Evolutionary conservation across 2,329 filamentous ascomycete genomes (phyloP).

Genomic region (Trichocomaceae sp.): DNA sequence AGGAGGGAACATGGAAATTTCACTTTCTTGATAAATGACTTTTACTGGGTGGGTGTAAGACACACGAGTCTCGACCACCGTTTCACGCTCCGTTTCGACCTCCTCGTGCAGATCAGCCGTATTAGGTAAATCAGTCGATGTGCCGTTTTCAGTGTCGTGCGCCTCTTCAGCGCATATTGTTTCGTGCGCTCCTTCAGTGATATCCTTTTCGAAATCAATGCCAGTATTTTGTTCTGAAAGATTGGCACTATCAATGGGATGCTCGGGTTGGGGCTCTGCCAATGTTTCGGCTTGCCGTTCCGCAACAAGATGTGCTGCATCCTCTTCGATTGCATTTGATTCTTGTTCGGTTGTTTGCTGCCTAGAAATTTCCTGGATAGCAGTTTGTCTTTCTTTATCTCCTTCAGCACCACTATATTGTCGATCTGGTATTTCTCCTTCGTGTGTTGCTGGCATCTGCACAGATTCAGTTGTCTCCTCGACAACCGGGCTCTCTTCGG

Average conservation of each 20-base stretch:
- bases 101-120: slow-evolving; percentile 16
- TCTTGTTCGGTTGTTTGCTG: not conserved
- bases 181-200: not conserved
- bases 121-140: not conserved
- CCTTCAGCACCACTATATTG: not conserved
- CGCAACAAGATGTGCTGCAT: not conserved
- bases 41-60: slow-evolving; percentile 41
- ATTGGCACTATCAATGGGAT: not conserved
- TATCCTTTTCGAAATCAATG: not conserved
- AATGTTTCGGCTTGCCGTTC: not conserved
- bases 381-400: not conserved
- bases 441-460: not conserved
- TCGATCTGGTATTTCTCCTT: not conserved
- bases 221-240: not conserved
- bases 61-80: slow-evolving; percentile 6
- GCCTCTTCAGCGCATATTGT: not conserved
- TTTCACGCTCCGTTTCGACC: slow-evolving; percentile 9
- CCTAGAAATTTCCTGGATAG: not conserved
- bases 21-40: slow-evolving; percentile 49
- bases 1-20: slow-evolving; percentile 55
- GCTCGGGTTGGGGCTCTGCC: not conserved
- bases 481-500: not conserved
- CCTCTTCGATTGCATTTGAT: not conserved
- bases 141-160: not conserved
- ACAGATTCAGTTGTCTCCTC: not conserved